Evolutionary conservation across 2,329 filamentous ascomycete species (phyloP), one percentile per base, ranked within the genome.

Genomic region (Tolypocladium paradoxum): DNA sequence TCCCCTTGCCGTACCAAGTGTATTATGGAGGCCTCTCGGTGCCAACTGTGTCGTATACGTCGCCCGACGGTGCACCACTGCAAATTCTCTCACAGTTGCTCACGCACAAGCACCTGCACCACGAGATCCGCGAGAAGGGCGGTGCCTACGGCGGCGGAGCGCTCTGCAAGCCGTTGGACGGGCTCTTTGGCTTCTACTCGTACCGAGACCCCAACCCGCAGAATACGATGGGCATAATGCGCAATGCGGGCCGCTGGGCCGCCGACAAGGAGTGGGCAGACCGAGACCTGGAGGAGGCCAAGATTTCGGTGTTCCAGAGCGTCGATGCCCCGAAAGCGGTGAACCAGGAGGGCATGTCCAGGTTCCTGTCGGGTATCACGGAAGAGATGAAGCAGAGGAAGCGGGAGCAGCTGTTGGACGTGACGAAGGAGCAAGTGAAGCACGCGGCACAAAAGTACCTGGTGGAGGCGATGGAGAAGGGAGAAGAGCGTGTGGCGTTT

Each of bases 61-160:
- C 88, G 45, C 68, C 83, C 0, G 79, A 87, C 51, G 84, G 87
- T 40, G 89, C 93, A 1, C 81, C 90, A 0, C 82, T 97, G 18
- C 90, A 92, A 62, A 87, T 97, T 40, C 82, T 99, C 24, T 84
- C 91, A 14, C 90, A 96, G 67, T 82, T 99, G 20, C 80, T 99
- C 34, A 97, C 92, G 0, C 92, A 99, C 73, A 96, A 96, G 70
- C 88, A 96, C 65, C 77, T 99, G 31, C 93, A 99, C 66, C 92
- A 95, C 60, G 93, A 97, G 70, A 96, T 99, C 59, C 88, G 93
- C 53, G 93, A 99, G 67, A 97, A 97, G 71, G 93, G 93, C 34
- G 93, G 93, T 37, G 93, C 93, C 0, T 99, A 99, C 61, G 93
- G 93, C 46, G 93, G 90, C 24, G 90, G 91, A 16, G 92, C 93